phyloP scores from a whole-genome alignment of 2,329 filamentous ascomycete genomes.

The Septoria linicola region DNA sequence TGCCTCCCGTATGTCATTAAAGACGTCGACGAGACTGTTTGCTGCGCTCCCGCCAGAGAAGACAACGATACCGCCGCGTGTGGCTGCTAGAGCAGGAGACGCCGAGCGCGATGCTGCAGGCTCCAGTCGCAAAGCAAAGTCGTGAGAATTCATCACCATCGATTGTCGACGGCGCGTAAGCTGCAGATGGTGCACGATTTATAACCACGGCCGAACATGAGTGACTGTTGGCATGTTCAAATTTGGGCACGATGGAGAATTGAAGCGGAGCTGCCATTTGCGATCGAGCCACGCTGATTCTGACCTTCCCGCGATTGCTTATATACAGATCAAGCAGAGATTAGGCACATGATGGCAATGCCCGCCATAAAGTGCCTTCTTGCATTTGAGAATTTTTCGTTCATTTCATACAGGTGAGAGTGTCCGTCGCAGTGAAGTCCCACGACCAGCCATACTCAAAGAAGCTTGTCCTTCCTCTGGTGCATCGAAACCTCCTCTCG shows the following conservation, averaged over 20 bases:
- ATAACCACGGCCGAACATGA: background rate
- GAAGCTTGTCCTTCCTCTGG: background rate
- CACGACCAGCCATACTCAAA: background rate
- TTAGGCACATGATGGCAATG: background rate
- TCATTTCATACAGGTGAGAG: conserved; percentile 6
- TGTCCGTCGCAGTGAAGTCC: too few relatives aligned
- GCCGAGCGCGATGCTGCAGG: conserved; percentile 19
- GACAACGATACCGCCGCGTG: conserved; percentile 65
- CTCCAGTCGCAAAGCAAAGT: conserved; percentile 19
- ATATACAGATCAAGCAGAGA: conserved; percentile 6
- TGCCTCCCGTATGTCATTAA: conserved; percentile 60
- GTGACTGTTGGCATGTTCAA: background rate
- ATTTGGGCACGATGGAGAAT: background rate
- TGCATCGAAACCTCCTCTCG: background rate
- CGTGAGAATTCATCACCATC: conserved; percentile 17
- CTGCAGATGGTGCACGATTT: background rate
- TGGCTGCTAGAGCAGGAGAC: conserved; percentile 25
- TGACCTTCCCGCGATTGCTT: conserved; percentile 5
- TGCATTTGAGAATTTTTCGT: background rate
- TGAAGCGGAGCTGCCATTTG: conserved; percentile 10
- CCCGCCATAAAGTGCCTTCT: conserved; percentile 5
- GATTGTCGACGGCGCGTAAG: background rate
- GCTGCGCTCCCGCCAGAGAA: conserved; percentile 79
- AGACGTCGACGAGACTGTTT: conserved; percentile 90
- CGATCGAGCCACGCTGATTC: conserved; percentile 6